A percentile compares a stretch with the other conserved stretches of the same genome.
Conservation (phyloP, 2,329 filamentous ascomycete species). For the Pseudocercospora eumusae region DNA sequence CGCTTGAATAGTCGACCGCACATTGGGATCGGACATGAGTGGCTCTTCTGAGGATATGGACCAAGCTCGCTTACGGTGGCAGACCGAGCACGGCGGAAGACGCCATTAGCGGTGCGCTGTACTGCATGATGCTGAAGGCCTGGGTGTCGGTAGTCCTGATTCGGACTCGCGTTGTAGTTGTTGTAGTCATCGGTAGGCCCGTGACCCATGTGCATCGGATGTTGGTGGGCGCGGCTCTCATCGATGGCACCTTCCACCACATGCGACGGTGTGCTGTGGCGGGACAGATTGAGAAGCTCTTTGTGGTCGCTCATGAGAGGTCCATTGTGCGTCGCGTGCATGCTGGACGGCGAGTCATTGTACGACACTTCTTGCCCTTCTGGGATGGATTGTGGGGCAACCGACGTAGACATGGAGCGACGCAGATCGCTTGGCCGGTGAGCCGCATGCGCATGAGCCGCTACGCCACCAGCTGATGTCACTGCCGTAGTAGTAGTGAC, state of each 20-base stretch:
- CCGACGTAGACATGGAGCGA: conserved; percentile 84
- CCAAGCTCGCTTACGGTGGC: conserved; percentile 96
- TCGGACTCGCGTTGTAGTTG: conserved; percentile 56
- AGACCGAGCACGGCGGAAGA: conserved; percentile 85
- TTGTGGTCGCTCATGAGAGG: conserved; percentile 70
- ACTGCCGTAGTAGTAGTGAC: conserved; percentile 61
- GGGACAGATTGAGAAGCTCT: conserved; percentile 79
- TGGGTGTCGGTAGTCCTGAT: conserved; percentile 40
- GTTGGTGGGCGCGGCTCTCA: conserved; percentile 39
- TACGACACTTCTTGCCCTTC: conserved; percentile 64
- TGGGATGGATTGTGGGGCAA: conserved; percentile 67
- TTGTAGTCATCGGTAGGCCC: conserved; percentile 68
- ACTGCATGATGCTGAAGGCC: conserved; percentile 60
- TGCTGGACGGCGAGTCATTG: conserved; percentile 75
- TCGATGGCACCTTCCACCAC: conserved; percentile 79
- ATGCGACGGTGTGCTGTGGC: conserved; percentile 85
- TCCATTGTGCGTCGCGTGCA: conserved; percentile 70
- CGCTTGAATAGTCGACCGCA: conserved; percentile 98
- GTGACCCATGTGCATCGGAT: conserved; percentile 62
- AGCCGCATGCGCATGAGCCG: conserved; percentile 56
- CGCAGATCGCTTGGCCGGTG: conserved; percentile 88
- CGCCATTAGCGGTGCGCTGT: conserved; percentile 66
- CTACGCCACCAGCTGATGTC: conserved; percentile 48
- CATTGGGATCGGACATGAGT: conserved; percentile 98
- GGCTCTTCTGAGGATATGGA: conserved; percentile 95